Evolutionary conservation across 2,329 filamentous ascomycete species (phyloP).

Genomic region (Aspergillus sp.): DNA sequence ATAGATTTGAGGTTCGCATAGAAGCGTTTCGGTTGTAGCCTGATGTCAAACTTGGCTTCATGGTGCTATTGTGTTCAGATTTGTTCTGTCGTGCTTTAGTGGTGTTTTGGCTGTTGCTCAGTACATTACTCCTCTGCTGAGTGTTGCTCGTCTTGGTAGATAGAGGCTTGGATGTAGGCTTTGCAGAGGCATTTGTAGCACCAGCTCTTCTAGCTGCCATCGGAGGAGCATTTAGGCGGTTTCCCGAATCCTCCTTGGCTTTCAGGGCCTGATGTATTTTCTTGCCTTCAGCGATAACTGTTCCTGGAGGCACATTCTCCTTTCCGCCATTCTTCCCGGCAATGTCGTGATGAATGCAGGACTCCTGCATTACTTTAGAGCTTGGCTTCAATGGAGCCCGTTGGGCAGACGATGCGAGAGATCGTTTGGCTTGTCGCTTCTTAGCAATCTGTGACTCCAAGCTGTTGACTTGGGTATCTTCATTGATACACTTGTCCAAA

Average conservation of each 20-base stretch:
- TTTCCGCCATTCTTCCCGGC: constrained; percentile 60
- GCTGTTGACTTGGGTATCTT: constrained; percentile 31
- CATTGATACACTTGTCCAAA: constrained; percentile 3
- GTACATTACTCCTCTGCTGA: constrained; percentile 8
- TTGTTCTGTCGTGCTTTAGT: neutral
- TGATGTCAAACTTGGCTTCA: neutral
- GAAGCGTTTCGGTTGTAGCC: neutral
- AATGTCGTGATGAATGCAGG: constrained; percentile 47
- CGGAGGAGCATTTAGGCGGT: constrained; percentile 27
- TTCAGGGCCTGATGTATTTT: constrained; percentile 20
- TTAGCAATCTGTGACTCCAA: constrained; percentile 38
- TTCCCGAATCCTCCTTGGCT: constrained; percentile 25
- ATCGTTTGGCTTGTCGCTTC: constrained; percentile 34
- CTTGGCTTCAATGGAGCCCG: constrained; percentile 53
- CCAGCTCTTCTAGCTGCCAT: neutral
- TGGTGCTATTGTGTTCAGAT: neutral
- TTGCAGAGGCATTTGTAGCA: neutral
- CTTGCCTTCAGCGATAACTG: constrained; percentile 21
- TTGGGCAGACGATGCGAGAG: constrained; percentile 22
- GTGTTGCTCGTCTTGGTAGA: constrained; percentile 11
- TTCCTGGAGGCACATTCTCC: constrained; percentile 62
- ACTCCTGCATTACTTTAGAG: constrained; percentile 43
- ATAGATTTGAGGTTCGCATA: constrained; percentile 15
- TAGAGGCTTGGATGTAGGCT: constrained; percentile 8
- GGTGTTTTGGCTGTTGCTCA: constrained; percentile 20